These are phyloP conservation scores for Scleroderma citrinum DNA, from an alignment of 768 basidiomycete species.

Conservation along the genomic window DNA sequence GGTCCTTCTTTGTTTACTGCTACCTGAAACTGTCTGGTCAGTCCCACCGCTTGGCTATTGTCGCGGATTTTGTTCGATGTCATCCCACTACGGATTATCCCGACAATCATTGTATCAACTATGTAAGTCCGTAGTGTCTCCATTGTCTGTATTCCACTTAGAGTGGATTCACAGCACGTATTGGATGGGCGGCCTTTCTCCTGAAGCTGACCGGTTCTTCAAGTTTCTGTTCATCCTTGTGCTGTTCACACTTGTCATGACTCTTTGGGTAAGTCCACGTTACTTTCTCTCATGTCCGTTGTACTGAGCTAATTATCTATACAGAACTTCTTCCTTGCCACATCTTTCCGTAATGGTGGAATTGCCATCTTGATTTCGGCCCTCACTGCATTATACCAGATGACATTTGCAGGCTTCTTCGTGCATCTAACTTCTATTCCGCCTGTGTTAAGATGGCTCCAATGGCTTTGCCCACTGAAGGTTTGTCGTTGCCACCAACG, in stretches of 20 bases:
- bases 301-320: background rate
- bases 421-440: conserved; percentile 83
- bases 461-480: conserved; percentile 85
- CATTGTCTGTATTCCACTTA: conserved; percentile 1
- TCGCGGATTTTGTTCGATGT: conserved; percentile 86
- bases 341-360: conserved; percentile 78
- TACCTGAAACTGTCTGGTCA: conserved; percentile 22
- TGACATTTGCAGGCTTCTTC: conserved; percentile 91
- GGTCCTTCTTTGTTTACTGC: background rate
- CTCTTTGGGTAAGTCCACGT: conserved; percentile 61
- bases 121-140: conserved; percentile 46
- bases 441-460: conserved; percentile 88
- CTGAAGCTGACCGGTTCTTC: conserved; percentile 80
- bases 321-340: conserved; percentile 88
- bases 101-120: conserved; percentile 80
- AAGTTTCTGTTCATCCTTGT: conserved; percentile 91
- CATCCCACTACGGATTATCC: conserved; percentile 81
- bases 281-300: background rate
- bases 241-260: conserved; percentile 79
- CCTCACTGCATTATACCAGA: conserved; percentile 68
- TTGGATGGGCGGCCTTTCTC: conserved; percentile 91
- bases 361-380: conserved; percentile 87
- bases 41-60: conserved; percentile 88
- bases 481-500: conserved; percentile 6
- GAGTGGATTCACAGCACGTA: conserved; percentile 51